These are phyloP conservation scores for Dactylellina sp. DNA, from an alignment of 2,329 filamentous ascomycete species.

Conservation along the genomic window DNA sequence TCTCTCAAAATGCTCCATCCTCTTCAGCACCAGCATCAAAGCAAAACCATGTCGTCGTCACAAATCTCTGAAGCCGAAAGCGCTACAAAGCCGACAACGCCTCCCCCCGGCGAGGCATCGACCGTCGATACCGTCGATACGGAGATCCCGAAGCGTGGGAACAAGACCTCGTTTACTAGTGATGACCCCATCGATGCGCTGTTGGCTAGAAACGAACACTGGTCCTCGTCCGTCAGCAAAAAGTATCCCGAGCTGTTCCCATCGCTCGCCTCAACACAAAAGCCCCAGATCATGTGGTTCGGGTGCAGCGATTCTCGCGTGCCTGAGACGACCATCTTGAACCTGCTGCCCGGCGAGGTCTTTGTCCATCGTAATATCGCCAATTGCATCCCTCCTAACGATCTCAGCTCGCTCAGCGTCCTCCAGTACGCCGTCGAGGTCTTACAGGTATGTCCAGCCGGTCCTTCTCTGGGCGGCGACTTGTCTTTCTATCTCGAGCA, in stretches of 20 bases:
- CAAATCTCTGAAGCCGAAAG: conserved; percentile 8
- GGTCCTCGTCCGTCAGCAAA: conserved; percentile 59
- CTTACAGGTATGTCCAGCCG: conserved; percentile 70
- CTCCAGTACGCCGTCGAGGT: conserved; percentile 82
- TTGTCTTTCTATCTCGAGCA: too few species aligned
- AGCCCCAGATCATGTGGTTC: conserved; percentile 76
- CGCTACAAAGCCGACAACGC: neutral
- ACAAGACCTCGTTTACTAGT: conserved; percentile 56
- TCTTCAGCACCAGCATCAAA: conserved; percentile 31
- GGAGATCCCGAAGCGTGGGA: conserved; percentile 27
- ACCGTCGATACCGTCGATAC: conserved; percentile 4
- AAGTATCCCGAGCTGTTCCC: conserved; percentile 60
- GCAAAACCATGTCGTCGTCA: conserved; percentile 15
- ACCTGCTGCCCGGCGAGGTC: conserved; percentile 82
- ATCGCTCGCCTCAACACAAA: conserved; percentile 59
- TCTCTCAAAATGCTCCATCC: conserved; percentile 48
- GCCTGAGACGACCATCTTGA: conserved; percentile 83
- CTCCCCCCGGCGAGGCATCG: conserved; percentile 21
- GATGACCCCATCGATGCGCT: conserved; percentile 59
- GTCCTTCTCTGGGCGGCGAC: neutral
- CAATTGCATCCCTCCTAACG: conserved; percentile 80
- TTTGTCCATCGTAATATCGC: conserved; percentile 93
- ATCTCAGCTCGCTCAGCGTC: conserved; percentile 79
- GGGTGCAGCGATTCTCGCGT: conserved; percentile 88
- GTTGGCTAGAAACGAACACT: conserved; percentile 58